Base-by-base conservation (phyloP, 106 monocot species). In the Allium fistulosum region DNA sequence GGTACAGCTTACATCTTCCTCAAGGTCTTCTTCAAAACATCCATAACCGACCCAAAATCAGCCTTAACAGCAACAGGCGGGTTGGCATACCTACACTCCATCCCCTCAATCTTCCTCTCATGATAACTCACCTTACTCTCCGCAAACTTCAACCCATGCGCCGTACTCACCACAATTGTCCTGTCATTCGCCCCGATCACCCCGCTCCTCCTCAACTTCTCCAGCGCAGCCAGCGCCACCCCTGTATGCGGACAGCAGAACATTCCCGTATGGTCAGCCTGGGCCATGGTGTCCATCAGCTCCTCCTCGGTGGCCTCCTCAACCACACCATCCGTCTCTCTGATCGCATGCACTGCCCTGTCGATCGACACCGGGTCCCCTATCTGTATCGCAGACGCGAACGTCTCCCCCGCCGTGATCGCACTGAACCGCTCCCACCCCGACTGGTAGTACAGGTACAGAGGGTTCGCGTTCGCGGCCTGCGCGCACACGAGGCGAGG, bases 241-340 rank as follows among this genome's bases (percentile, higher is more conserved):
- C 95, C 95, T 9, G 95, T 96, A 63, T 96, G 95, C 0, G 95
- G 95, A 68, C 95, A 95, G n/a, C 91, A 81, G 62, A 95, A 95
- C 95, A 95, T 95, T 10, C 95, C 94, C 0, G 91, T 83, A 26
- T 71, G 81, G 67, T 95, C 95, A 0, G 95, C 95, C 46, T 80
- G 81, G 0, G 91, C 74, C 85, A 82, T 91, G 45, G 94, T 88
- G 57, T 95, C 77, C 94, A 95, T 95, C 57, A 95, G 67, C 74
- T 95, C 95, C 73, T 95, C 95, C 72, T 95, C 95, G n/a, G n/a
- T n/a, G n/a, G n/a, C n/a, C n/a, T n/a, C n/a, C n/a, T n/a, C n/a
- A n/a, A n/a, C n/a, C n/a, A 95, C 86, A 13, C 95, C 95, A 62
- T 91, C 27, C 0, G 95, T 91, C 7, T 69, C 18, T 13, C 63